These are phyloP conservation scores for Talaromyces sp. DNA, from an alignment of 2,329 filamentous ascomycete species.

Conservation along the genomic window DNA sequence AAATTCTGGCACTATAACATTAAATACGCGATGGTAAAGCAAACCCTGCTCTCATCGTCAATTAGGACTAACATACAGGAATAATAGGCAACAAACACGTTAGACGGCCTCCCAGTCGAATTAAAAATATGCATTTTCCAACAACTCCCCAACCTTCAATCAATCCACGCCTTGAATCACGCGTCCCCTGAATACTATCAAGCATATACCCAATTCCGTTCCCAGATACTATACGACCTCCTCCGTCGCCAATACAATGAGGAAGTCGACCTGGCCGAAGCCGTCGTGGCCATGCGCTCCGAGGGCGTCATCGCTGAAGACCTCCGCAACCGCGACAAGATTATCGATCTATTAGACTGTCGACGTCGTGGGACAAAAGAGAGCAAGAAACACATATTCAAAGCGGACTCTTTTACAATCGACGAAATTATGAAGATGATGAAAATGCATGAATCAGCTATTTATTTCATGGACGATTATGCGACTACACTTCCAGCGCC, in stretches of 20 bases:
- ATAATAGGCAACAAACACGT: not conserved
- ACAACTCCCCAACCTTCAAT: conserved; percentile 14
- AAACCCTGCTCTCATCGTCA: not conserved
- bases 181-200: conserved; percentile 20
- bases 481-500: not conserved
- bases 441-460: not conserved
- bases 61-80: not conserved
- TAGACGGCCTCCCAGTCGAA: conserved; percentile 21
- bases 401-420: not conserved
- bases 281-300: conserved; percentile 23
- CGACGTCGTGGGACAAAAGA: not conserved
- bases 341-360: not conserved
- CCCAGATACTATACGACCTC: not conserved
- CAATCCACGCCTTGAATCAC: conserved; percentile 19
- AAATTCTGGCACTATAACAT: not conserved
- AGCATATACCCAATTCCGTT: conserved; percentile 17
- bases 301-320: conserved; percentile 16
- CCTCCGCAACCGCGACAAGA: not conserved
- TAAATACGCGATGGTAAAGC: not conserved
- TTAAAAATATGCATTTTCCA: conserved; percentile 20
- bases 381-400: not conserved
- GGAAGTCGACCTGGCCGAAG: conserved; percentile 20
- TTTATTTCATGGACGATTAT: not conserved
- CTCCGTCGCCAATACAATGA: conserved; percentile 15
- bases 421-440: conserved; percentile 5